Evolutionary conservation across 371 early-diverging fungal species (phyloP), one percentile per base, ranked within the genome.

Genomic region (Saksenaea oblongispora): DNA sequence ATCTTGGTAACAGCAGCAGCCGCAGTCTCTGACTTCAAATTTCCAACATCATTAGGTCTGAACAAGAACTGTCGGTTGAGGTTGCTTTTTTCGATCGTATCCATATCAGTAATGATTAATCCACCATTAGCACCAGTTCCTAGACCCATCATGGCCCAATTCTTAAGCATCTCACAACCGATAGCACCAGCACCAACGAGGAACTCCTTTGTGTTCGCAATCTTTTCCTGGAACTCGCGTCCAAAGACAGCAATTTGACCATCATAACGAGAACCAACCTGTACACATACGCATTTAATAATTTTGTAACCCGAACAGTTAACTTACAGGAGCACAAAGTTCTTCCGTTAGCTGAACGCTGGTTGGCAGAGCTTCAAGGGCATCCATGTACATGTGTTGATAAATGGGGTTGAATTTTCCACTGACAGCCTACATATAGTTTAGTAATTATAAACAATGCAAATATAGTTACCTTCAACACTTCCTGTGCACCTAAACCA

Each of bases 121-220:
- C 80, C 79, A 18, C 99, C 99, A 14, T 91, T 76, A 37, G 88
- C 85, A 34, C 96, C 96, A 9, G 90, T 81, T 27, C 96, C 99
- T 47, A 99, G 79, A 53, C 99, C 99, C 89, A 99, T 95, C 96
- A 99, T 92, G 27, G 95, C 95, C 94, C 98, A 97, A 82, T 99
- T 99, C 87, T 99, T 99, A 56, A 99, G 86, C 96, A 99, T 98
- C 80, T 99, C 99, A 83, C 99, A 99, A 56, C 99, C 99, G 76
- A 99, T 99, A 7, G 99, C 99, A 55, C 99, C 99, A 47, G 99
- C 93, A 56, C 99, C 99, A 36, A 99, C 99, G 36, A 99, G 80
- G 87, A 99, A 99, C 71, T 97, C 88, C 58, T 91, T 89, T 41
- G 89, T 82, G 73, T 96, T 92, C 18, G 90, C 86, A 56, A 99